Conservation (phyloP, 2,329 filamentous ascomycete species). For the Fonsecaea multimorphosa region DNA sequence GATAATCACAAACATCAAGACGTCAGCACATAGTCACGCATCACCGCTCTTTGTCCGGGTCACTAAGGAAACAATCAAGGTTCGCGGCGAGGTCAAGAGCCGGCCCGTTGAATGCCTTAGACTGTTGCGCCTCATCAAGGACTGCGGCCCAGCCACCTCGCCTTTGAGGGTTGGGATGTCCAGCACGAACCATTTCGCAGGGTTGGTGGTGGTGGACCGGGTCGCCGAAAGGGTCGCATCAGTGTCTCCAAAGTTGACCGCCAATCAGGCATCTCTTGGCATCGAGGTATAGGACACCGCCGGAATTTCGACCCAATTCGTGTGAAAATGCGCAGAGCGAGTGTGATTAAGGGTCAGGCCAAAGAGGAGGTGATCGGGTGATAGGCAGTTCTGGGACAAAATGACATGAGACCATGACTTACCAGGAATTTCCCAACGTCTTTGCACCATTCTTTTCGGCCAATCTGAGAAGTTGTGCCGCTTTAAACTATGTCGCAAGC, state of each 20-base stretch:
- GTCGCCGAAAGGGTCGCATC: slow-evolving; percentile 36
- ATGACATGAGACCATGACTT: slow-evolving; percentile 52
- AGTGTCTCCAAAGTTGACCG: slow-evolving; percentile 25
- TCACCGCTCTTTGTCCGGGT: slow-evolving; percentile 20
- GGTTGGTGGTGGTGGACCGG: slow-evolving; percentile 22
- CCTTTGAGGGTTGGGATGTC: slow-evolving; percentile 11
- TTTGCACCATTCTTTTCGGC: slow-evolving; percentile 89
- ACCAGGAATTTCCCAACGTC: slow-evolving; percentile 94
- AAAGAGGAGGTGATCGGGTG: slow-evolving; percentile 19
- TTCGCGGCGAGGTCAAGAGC: slow-evolving; percentile 7
- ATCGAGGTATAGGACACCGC: slow-evolving; percentile 22
- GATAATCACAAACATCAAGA: slow-evolving; percentile 24
- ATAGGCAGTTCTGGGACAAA: slow-evolving; percentile 19
- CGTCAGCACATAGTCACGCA: slow-evolving; percentile 29
- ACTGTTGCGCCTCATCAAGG: slow-evolving; percentile 13
- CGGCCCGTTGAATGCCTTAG: slow-evolving; percentile 2
- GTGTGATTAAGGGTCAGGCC: slow-evolving; percentile 12
- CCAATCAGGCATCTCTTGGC: slow-evolving; percentile 36
- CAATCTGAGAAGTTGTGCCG: slow-evolving; percentile 89
- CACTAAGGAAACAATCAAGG: slow-evolving; percentile 20
- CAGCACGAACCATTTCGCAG: slow-evolving; percentile 4
- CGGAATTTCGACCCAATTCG: slow-evolving; percentile 31
- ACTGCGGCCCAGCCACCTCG: slow-evolving; percentile 29
- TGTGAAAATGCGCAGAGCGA: slow-evolving; percentile 17
- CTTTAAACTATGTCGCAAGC: slow-evolving; percentile 64